phyloP scores from a whole-genome alignment of 768 basidiomycete genomes.

The Wakefieldia striispora region DNA sequence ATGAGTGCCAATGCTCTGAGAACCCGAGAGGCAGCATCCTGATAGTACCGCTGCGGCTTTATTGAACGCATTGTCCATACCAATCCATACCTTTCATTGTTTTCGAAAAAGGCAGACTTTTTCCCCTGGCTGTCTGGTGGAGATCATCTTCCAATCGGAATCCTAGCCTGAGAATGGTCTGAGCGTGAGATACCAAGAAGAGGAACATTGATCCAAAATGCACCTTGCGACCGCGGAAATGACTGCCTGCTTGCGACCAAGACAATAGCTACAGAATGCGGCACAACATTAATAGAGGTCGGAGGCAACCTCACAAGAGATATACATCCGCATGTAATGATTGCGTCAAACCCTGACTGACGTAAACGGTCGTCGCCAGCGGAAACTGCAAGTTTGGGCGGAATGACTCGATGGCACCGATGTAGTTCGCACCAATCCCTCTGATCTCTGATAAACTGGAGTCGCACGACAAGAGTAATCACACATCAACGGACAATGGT shows the following conservation, averaged over 20 bases:
- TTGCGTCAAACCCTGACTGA: no score
- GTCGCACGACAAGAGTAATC: no score
- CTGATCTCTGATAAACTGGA: no score
- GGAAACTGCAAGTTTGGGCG: no score
- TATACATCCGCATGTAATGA: no score
- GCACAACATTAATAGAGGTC: neutral
- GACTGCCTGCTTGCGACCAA: neutral
- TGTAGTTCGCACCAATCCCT: no score
- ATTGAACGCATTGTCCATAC: neutral
- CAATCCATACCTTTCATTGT: slow-evolving; percentile 7
- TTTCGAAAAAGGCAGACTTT: slow-evolving; percentile 14
- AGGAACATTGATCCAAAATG: neutral
- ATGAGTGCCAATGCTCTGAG: neutral
- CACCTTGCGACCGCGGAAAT: slow-evolving; percentile 4
- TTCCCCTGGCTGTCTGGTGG: neutral
- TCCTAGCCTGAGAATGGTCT: no score
- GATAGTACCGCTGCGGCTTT: neutral
- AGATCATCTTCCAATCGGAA: no score
- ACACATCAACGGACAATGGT: no score
- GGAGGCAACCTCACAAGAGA: no score
- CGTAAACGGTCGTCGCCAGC: no score
- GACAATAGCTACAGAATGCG: neutral
- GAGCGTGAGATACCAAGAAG: neutral
- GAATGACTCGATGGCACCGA: no score
- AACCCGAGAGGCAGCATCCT: neutral